Conservation (phyloP, 331 rosid genomes). For the Spiraea crenata region DNA sequence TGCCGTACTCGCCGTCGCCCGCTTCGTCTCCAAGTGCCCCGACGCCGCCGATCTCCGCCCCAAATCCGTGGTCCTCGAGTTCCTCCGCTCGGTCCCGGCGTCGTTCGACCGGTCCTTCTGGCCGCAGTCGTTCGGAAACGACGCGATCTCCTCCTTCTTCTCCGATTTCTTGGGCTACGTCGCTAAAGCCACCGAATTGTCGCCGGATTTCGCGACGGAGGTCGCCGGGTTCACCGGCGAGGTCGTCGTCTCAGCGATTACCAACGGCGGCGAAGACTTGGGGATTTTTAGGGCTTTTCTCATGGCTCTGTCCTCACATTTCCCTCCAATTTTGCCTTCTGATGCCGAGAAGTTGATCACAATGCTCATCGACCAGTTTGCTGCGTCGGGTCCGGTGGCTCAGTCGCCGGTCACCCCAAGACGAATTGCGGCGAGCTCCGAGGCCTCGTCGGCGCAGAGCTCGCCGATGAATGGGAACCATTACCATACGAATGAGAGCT, state of each 20-base stretch:
- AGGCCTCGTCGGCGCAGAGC: slow-evolving; percentile 70
- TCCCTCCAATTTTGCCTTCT: slow-evolving; percentile 56
- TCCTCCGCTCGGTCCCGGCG: slow-evolving; percentile 67
- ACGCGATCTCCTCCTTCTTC: slow-evolving; percentile 60
- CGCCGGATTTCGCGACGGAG: slow-evolving; percentile 66
- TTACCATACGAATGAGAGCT: slow-evolving; percentile 36
- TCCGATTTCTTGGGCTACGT: slow-evolving; percentile 55
- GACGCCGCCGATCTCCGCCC: slow-evolving; percentile 71
- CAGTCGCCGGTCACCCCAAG: slow-evolving; percentile 43
- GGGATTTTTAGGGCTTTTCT: slow-evolving; percentile 65
- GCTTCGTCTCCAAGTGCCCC: slow-evolving; percentile 75
- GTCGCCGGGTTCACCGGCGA: slow-evolving; percentile 56
- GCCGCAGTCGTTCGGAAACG: slow-evolving; percentile 68
- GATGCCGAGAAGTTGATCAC: slow-evolving; percentile 60
- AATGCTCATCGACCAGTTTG: slow-evolving; percentile 59
- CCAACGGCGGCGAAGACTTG: slow-evolving; percentile 37
- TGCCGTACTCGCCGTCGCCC: slow-evolving; percentile 82
- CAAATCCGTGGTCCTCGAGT: slow-evolving; percentile 59
- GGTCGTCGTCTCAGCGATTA: slow-evolving; percentile 51
- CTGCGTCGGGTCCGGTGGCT: slow-evolving; percentile 31
- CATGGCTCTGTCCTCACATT: slow-evolving; percentile 57
- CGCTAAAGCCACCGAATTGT: slow-evolving; percentile 57
- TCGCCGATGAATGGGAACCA: slow-evolving; percentile 61
- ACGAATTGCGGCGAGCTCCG: slow-evolving; percentile 39
- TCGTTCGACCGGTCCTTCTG: slow-evolving; percentile 70